Conservation (phyloP, 768 basidiomycete species). For the Russula lepida region DNA sequence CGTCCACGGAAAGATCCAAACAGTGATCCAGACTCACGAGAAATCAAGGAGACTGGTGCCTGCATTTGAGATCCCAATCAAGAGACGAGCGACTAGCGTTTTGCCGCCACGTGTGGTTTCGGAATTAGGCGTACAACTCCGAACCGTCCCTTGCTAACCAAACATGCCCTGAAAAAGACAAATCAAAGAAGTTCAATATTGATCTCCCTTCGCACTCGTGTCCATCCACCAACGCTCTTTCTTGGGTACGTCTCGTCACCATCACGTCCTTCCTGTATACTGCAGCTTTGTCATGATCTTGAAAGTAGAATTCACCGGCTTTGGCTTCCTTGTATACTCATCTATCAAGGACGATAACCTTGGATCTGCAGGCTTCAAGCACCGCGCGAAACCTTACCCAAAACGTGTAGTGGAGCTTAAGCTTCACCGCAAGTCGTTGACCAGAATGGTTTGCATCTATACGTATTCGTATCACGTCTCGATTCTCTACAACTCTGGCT, state of each 20-base stretch:
- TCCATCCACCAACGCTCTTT: neutral
- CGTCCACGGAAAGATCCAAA: neutral
- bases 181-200: slow-evolving; percentile 13
- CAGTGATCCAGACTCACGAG: neutral
- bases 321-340: neutral
- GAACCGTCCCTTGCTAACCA: slow-evolving; percentile 11
- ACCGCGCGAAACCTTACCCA: slow-evolving; percentile 6
- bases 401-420: slow-evolving; percentile 6
- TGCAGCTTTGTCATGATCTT: neutral
- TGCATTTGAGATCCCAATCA: slow-evolving; percentile 16
- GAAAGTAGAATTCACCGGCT: neutral
- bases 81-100: slow-evolving; percentile 9
- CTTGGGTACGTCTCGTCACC: neutral
- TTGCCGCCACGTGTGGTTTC: slow-evolving; percentile 7
- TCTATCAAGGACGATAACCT: neutral
- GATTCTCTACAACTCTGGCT: slow-evolving; percentile 1
- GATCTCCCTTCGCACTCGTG: slow-evolving; percentile 9
- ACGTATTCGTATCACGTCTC: slow-evolving; percentile 9
- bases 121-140: slow-evolving; percentile 18
- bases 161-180: slow-evolving; percentile 1
- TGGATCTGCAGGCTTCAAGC: slow-evolving; percentile 7
- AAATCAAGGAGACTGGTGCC: slow-evolving; percentile 8
- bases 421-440: slow-evolving; percentile 6
- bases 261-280: neutral
- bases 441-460: slow-evolving; percentile 12